Conservation (phyloP, 1,139 yeast genomes). For the Saccharomyces pastorianus region DNA sequence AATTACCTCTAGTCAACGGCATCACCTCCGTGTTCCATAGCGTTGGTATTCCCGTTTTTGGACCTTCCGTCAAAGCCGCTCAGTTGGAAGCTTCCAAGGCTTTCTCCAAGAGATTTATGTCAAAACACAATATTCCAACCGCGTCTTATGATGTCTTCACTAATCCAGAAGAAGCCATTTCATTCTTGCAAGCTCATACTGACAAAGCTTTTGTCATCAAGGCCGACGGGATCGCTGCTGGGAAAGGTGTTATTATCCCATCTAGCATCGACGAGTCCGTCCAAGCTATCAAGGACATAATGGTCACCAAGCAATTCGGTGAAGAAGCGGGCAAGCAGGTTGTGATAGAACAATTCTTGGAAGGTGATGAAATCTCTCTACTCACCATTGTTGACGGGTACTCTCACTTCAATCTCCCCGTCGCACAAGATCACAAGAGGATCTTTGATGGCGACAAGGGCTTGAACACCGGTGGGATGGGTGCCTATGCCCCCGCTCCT, state of each 20-base stretch:
- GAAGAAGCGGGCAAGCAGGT: slow-evolving; percentile 84
- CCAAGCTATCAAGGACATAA: slow-evolving; percentile 75
- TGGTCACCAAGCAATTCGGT: slow-evolving; percentile 87
- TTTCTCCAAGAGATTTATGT: slow-evolving; percentile 90
- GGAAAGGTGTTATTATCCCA: slow-evolving; percentile 96
- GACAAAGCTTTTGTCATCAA: slow-evolving; percentile 82
- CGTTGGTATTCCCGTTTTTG: slow-evolving; percentile 92
- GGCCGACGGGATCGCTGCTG: slow-evolving; percentile 98
- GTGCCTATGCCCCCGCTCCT: slow-evolving; percentile 98
- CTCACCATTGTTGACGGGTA: slow-evolving; percentile 93
- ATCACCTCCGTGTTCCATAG: slow-evolving; percentile 57
- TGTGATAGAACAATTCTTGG: slow-evolving; percentile 90
- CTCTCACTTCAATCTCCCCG: slow-evolving; percentile 81
- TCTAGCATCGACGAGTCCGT: slow-evolving; percentile 75
- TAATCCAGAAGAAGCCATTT: slow-evolving; percentile 62
- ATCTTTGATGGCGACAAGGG: slow-evolving; percentile 91
- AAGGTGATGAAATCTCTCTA: slow-evolving; percentile 94
- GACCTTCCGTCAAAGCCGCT: slow-evolving; percentile 88
- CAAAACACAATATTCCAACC: slow-evolving; percentile 83
- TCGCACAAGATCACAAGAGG: slow-evolving; percentile 98
- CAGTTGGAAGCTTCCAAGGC: slow-evolving; percentile 96
- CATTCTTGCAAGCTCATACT: slow-evolving; percentile 50
- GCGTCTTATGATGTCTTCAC: slow-evolving; percentile 82
- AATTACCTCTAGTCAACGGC: slow-evolving; percentile 95
- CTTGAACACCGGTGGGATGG: slow-evolving; percentile 98